phyloP scores from a whole-genome alignment of 495 filamentous ascomycete genomes.

The Glonium stellatum region DNA sequence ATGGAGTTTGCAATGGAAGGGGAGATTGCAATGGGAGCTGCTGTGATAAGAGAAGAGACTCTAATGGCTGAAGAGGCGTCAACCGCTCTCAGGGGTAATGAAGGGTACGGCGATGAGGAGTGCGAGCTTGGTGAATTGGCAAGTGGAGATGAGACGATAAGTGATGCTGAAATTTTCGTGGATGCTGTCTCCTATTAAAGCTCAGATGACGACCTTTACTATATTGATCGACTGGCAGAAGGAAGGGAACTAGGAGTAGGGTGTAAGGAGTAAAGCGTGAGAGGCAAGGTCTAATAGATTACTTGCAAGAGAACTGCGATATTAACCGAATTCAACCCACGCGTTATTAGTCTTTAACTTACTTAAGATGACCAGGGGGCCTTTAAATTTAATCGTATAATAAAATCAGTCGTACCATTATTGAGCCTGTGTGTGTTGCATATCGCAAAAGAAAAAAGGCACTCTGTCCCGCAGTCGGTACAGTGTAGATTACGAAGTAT shows the following conservation, averaged over 20 bases:
- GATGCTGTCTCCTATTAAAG: neutral
- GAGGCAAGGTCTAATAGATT: neutral
- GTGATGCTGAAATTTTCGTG: neutral
- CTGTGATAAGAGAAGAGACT: neutral
- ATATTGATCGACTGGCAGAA: constrained; percentile 1
- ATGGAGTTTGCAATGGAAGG: neutral
- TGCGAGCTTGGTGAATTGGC: neutral
- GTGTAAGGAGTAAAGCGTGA: neutral
- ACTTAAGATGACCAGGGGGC: neutral
- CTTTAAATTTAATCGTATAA: neutral
- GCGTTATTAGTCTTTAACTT: constrained; percentile 1
- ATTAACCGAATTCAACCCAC: neutral
- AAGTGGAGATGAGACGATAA: constrained; percentile 1
- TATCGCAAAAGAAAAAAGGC: too few relatives aligned
- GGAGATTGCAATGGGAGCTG: neutral
- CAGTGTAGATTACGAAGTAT: neutral
- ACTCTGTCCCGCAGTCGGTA: too few relatives aligned
- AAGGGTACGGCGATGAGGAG: neutral
- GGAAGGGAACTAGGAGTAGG: neutral
- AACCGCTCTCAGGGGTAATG: neutral
- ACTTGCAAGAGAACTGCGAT: neutral
- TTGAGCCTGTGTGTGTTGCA: neutral
- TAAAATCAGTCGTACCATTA: neutral
- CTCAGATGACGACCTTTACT: constrained; percentile 1
- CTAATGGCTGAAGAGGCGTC: neutral